phyloP scores from a whole-genome alignment of 2,329 filamentous ascomycete genomes.

The Didymella keratinophila region DNA sequence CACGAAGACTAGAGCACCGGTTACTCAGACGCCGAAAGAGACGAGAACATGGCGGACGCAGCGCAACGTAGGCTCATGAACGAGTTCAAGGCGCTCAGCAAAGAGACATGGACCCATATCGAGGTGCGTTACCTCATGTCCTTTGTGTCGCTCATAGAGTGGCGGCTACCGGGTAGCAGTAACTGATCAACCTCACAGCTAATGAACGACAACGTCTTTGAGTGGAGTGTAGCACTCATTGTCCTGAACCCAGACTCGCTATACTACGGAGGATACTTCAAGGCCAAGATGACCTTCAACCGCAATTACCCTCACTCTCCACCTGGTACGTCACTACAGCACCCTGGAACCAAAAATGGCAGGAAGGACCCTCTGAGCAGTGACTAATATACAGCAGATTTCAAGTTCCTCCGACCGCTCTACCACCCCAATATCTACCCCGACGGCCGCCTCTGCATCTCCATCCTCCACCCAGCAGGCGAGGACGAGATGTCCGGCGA shows the following conservation, averaged over 20 bases:
- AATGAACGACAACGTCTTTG: slow-evolving; percentile 81
- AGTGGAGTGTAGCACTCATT: slow-evolving; percentile 88
- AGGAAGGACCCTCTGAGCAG: neutral
- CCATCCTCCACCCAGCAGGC: slow-evolving; percentile 90
- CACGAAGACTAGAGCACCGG: slow-evolving; percentile 23
- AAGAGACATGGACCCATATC: slow-evolving; percentile 94
- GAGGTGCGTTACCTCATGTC: slow-evolving; percentile 64
- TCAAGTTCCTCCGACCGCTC: slow-evolving; percentile 81
- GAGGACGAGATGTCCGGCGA: slow-evolving; percentile 95
- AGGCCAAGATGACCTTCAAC: slow-evolving; percentile 87
- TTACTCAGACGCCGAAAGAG: slow-evolving; percentile 9
- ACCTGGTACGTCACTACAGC: slow-evolving; percentile 62
- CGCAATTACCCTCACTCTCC: slow-evolving; percentile 89
- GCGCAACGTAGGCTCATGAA: slow-evolving; percentile 87
- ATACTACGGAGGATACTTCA: slow-evolving; percentile 94
- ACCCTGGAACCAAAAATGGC: slow-evolving; percentile 8
- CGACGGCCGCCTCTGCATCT: slow-evolving; percentile 92
- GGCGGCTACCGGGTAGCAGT: slow-evolving; percentile 19
- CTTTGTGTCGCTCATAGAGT: slow-evolving; percentile 11
- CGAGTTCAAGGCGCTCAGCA: slow-evolving; percentile 80
- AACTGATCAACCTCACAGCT: slow-evolving; percentile 61
- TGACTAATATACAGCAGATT: slow-evolving; percentile 60
- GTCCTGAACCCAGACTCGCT: slow-evolving; percentile 91
- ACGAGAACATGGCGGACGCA: slow-evolving; percentile 44
- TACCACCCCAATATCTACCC: slow-evolving; percentile 94